Conservation (phyloP, 495 filamentous ascomycete genomes). For the Penicillium cinerascens region DNA sequence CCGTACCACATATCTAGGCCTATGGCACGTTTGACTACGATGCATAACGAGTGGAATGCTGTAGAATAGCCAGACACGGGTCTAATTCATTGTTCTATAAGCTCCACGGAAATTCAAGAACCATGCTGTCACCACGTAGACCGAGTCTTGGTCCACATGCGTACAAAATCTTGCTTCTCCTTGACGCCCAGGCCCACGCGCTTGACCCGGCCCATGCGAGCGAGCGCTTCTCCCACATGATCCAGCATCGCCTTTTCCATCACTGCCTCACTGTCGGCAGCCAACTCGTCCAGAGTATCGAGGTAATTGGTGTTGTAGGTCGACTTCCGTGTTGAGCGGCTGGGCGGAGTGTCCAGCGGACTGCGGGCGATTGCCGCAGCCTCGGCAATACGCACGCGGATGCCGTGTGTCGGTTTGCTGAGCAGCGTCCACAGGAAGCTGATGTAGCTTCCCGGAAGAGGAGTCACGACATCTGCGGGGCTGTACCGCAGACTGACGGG, state of each 20-base stretch:
- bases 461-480: conserved; percentile 84
- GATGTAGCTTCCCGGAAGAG: conserved; percentile 65
- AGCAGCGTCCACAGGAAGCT: conserved; percentile 81
- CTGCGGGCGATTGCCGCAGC: conserved; percentile 48
- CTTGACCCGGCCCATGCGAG: conserved; percentile 87
- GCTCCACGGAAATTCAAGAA: background rate
- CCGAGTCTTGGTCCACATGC: conserved; percentile 50
- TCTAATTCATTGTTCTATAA: background rate
- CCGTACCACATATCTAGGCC: no score
- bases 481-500: conserved; percentile 87
- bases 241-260: conserved; percentile 66
- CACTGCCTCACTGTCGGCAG: conserved; percentile 31
- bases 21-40: no score
- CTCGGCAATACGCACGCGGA: conserved; percentile 85
- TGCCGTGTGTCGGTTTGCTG: conserved; percentile 80
- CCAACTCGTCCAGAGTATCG: conserved; percentile 40
- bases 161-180: conserved; percentile 80
- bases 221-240: conserved; percentile 76
- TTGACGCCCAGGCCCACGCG: conserved; percentile 75
- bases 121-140: conserved; percentile 29
- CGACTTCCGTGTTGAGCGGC: conserved; percentile 24
- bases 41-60: background rate
- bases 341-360: conserved; percentile 9
- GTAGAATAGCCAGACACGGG: background rate
- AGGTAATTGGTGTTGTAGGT: conserved; percentile 50